Evolutionary conservation across 495 filamentous ascomycete species (phyloP).

Genomic region (Bryoglossum gracile): DNA sequence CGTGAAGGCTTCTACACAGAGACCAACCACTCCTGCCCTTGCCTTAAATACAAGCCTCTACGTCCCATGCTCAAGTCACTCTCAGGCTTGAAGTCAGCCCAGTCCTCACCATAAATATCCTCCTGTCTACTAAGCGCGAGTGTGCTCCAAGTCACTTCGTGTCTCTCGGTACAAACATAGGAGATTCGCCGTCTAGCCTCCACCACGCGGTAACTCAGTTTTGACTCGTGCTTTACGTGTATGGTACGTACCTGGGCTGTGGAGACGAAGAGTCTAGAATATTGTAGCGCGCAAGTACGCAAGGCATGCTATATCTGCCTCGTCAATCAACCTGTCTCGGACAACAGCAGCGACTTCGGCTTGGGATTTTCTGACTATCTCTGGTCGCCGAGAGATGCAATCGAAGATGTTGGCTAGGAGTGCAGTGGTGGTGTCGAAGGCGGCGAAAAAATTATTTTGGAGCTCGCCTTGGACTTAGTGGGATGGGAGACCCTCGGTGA

Average conservation of each 20-base stretch:
- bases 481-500: neutral
- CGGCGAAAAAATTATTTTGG: slow-evolving; percentile 1
- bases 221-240: no score
- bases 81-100: neutral
- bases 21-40: neutral
- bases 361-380: neutral
- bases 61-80: neutral
- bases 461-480: neutral
- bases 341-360: neutral
- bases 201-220: neutral
- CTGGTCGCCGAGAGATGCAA: neutral
- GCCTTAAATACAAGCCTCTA: no score
- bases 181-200: neutral
- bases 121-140: neutral
- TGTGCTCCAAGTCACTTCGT: neutral
- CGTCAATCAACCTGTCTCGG: neutral
- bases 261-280: neutral
- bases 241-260: no score
- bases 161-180: neutral
- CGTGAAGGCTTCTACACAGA: neutral
- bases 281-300: neutral
- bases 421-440: slow-evolving; percentile 1
- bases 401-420: neutral
- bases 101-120: neutral
- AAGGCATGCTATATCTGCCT: neutral